Base-by-base conservation (phyloP, 129 eudicot genomes). In the Glebionis coronaria region DNA sequence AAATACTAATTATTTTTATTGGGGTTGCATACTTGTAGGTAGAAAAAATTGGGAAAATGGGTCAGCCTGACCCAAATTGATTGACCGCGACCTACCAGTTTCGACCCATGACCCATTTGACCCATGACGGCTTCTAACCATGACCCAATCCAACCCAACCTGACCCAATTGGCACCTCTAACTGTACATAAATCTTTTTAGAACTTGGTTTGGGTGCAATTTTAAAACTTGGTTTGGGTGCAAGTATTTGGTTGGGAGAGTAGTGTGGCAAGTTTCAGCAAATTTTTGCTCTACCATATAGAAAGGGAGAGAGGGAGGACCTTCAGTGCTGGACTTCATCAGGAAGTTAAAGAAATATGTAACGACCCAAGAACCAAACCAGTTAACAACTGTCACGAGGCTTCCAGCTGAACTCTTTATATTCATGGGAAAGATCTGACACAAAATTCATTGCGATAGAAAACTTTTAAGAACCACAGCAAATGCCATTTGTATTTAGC, bases 321-420 rank as follows among this genome's bases (percentile, higher is more conserved):
- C 97, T 82, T 77, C 84, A 4, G 90, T 81, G 79, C 88, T 92
- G 86, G 83, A 92, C 49, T 72, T 61, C 80, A 80, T 78, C 11
- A 92, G 73, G 76, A 92, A 85, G 80, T 87, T 87, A 65, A 87
- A 84, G 56, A 83, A 70, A 68, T 75, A 92, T 0, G 96, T 81
- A 78, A 92, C 74, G 12, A 85, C 70, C 96, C 95, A 92, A 13
- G 95, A 73, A 61, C 96, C 88, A 18, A 85, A 72, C 96, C 98
- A 92, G 72, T 84, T 92, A 16, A 92, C 85, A 18, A 82, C 84
- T 3, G 95, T 82, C 72, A 92, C 98, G 2, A 92, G 83, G 74
- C 96, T 88, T 44, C 98, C 98, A 69, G 91, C 98, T 44, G 81
- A 63, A 21, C 96, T 88, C 70, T 92, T 92, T 11, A 92, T 79